Conservation (phyloP, 2,329 filamentous ascomycete species). For the Diplodia intermedia region DNA sequence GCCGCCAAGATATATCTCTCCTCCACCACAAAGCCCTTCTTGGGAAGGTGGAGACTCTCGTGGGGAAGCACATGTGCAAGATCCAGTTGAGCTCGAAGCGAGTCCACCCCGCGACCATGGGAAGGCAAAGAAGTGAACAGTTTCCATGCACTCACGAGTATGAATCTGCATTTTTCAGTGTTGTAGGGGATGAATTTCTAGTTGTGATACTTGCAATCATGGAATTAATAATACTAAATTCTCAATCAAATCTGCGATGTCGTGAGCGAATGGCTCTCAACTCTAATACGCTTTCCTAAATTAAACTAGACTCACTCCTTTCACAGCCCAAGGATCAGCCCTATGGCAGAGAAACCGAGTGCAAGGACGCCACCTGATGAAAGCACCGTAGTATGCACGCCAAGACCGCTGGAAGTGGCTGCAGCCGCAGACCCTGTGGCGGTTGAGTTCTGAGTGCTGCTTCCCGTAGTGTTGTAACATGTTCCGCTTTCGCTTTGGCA, state of each 20-base stretch:
- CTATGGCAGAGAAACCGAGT: neutral
- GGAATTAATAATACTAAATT: too few relatives aligned
- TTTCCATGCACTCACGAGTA: too few relatives aligned
- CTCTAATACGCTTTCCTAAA: too few relatives aligned
- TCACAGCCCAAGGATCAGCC: neutral
- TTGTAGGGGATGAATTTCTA: too few relatives aligned
- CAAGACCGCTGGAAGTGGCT: neutral
- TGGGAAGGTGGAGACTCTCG: neutral
- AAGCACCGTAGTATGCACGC: neutral
- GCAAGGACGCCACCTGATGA: neutral
- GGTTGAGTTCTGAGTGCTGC: neutral
- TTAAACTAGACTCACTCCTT: neutral
- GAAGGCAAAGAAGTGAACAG: too few relatives aligned
- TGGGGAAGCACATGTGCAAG: neutral
- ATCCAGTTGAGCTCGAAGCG: neutral
- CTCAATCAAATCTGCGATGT: too few relatives aligned
- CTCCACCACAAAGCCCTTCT: neutral
- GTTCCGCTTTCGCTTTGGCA: neutral
- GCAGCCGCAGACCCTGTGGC: neutral
- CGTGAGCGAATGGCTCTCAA: too few relatives aligned
- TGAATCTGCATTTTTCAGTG: too few relatives aligned
- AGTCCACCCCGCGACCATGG: too few relatives aligned
- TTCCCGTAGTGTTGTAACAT: neutral
- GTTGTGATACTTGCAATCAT: too few relatives aligned
- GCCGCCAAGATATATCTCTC: neutral